Evolutionary conservation across 164 flowering plant species (phyloP).

Genomic region (Dillenia turbinata): DNA sequence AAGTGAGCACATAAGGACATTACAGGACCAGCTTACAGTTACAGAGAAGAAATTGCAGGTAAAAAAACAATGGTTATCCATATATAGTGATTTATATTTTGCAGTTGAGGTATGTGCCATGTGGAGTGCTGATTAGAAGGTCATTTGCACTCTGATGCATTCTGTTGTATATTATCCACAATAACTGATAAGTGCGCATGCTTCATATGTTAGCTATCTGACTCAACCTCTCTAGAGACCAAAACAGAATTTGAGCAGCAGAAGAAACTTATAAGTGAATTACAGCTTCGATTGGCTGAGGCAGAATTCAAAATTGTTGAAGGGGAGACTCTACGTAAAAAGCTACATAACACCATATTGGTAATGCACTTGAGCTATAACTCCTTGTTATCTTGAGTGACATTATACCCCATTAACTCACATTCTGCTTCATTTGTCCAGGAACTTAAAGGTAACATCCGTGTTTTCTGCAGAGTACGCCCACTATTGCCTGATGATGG

Average conservation of each 20-base stretch:
- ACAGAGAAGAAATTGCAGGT: constrained; percentile 75
- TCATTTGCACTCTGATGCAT: neutral
- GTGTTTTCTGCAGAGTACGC: constrained; percentile 95
- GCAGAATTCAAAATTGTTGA: constrained; percentile 73
- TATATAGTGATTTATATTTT: neutral
- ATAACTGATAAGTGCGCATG: neutral
- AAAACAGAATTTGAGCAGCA: constrained; percentile 58
- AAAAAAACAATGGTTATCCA: neutral
- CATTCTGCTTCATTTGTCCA: constrained; percentile 22
- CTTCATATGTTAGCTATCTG: constrained; percentile 48
- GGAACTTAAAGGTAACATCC: constrained; percentile 98
- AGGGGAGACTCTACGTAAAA: constrained; percentile 83
- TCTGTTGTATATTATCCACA: too few species aligned
- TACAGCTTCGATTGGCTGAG: constrained; percentile 55
- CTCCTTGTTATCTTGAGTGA: neutral
- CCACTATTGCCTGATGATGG: constrained; percentile 80
- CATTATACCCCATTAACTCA: neutral
- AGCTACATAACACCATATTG: constrained; percentile 87
- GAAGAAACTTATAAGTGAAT: constrained; percentile 41
- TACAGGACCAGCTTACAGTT: constrained; percentile 54
- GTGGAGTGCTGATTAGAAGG: neutral
- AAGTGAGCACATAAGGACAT: constrained; percentile 35
- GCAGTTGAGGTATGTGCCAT: neutral
- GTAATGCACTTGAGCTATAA: constrained; percentile 23
- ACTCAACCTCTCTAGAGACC: constrained; percentile 48